Conservation (phyloP, 164 flowering plant genomes). For the Stephania yunnanensis region DNA sequence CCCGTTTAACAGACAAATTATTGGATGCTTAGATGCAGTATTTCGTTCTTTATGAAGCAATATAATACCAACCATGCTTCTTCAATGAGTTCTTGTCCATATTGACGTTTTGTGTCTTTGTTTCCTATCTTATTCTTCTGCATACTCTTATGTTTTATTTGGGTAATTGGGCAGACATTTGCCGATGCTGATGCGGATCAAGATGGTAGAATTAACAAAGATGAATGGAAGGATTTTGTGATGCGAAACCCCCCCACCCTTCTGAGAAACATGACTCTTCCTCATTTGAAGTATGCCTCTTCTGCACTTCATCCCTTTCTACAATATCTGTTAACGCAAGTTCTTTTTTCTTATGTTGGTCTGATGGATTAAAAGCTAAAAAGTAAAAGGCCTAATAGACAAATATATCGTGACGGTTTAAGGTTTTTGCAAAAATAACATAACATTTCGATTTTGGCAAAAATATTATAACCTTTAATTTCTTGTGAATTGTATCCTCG, state of each 20-base stretch:
- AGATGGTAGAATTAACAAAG: constrained; percentile 68
- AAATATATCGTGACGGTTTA: too few species aligned
- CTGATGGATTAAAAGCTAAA: not conserved
- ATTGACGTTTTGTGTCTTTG: not conserved
- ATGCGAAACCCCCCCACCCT: constrained; percentile 62
- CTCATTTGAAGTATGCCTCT: constrained; percentile 60
- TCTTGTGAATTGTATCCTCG: too few species aligned
- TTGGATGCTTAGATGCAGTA: too few species aligned
- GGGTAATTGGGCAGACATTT: constrained; percentile 54
- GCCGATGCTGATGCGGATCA: constrained; percentile 69
- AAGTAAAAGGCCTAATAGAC: too few species aligned
- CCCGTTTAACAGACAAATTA: too few species aligned
- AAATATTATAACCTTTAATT: too few species aligned
- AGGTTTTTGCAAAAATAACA: too few species aligned
- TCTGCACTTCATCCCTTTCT: not conserved
- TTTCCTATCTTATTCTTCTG: not conserved
- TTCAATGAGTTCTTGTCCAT: not conserved
- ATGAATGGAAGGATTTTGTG: constrained; percentile 75
- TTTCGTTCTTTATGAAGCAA: not conserved
- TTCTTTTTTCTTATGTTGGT: not conserved
- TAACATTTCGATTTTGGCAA: too few species aligned
- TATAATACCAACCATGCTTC: not conserved
- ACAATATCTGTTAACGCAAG: not conserved
- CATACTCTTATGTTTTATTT: not conserved
- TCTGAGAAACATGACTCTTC: constrained; percentile 85